phyloP scores from a whole-genome alignment of 164 flowering plant genomes.

The Magnolia changhungtana region DNA sequence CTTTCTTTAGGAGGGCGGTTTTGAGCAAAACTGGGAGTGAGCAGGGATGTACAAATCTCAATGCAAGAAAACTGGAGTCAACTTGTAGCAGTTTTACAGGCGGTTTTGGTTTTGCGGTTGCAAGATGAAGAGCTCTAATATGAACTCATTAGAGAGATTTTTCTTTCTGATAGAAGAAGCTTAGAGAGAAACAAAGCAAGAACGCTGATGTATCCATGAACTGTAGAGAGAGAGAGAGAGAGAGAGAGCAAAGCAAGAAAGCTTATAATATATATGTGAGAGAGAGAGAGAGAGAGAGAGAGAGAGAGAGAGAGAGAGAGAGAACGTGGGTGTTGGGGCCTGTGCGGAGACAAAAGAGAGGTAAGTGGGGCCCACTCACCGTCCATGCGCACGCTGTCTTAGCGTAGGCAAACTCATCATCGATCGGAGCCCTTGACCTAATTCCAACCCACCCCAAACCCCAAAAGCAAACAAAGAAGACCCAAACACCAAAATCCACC shows the following conservation, averaged over 20 bases:
- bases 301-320: constrained; percentile 27
- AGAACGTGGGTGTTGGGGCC: constrained; percentile 35
- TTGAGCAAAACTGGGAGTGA: neutral
- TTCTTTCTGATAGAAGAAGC: neutral
- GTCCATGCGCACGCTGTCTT: constrained; percentile 80
- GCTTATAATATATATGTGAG: neutral
- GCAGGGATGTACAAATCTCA: neutral
- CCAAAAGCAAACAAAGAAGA: neutral
- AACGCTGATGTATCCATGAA: neutral
- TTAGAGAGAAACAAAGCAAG: constrained; percentile 3
- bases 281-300: constrained; percentile 29
- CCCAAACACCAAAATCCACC: neutral
- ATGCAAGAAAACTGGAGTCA: no score
- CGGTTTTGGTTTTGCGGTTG: no score
- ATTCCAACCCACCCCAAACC: constrained; percentile 40
- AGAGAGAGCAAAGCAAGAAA: neutral
- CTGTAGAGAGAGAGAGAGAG: neutral
- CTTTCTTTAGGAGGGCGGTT: neutral
- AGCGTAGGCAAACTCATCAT: constrained; percentile 37
- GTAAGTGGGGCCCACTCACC: constrained; percentile 55
- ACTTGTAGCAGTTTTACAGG: no score
- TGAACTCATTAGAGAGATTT: no score
- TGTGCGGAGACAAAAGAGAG: constrained; percentile 12
- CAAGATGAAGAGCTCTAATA: no score
- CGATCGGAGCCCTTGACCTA: constrained; percentile 51